Conservation (phyloP, 1,284 basidiomycete species). For the Ustilago cynodontis region DNA sequence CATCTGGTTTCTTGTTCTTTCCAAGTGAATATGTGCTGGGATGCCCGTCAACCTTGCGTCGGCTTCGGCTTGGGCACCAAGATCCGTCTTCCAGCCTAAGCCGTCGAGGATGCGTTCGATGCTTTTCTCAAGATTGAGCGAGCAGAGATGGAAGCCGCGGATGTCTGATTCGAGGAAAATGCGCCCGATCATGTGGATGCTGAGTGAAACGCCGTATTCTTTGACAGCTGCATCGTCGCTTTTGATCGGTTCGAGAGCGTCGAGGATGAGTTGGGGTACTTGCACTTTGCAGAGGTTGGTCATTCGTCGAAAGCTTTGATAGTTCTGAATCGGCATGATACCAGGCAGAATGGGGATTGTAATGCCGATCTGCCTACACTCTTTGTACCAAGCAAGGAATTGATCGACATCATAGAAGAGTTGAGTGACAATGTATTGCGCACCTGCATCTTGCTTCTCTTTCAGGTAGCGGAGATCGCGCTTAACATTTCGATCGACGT, state of each 20-base stretch:
- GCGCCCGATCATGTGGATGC: conserved; percentile 78
- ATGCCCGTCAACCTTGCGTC: conserved; percentile 20
- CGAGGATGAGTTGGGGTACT: conserved; percentile 80
- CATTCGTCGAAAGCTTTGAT: conserved; percentile 89
- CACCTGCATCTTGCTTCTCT: conserved; percentile 92
- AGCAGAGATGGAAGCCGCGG: conserved; percentile 92
- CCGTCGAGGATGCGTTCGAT: conserved; percentile 83
- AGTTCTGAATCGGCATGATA: conserved; percentile 98
- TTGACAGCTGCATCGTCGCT: conserved; percentile 89
- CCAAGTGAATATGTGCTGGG: conserved; percentile 36
- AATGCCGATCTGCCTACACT: conserved; percentile 77
- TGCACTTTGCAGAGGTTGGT: conserved; percentile 87
- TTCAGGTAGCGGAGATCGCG: conserved; percentile 84
- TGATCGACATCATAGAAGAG: conserved; percentile 92
- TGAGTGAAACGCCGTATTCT: conserved; percentile 77
- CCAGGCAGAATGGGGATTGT: conserved; percentile 91
- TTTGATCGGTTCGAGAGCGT: conserved; percentile 79
- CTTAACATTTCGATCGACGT: conserved; percentile 76
- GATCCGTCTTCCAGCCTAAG: conserved; percentile 45
- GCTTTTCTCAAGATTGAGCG: conserved; percentile 96
- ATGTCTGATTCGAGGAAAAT: conserved; percentile 77
- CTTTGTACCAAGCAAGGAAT: conserved; percentile 57
- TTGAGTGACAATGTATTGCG: conserved; percentile 95
- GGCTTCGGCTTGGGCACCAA: conserved; percentile 20
- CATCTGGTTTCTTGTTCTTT: conserved; percentile 44